Evolutionary conservation across 805 yeast species (phyloP).

Genomic region (Candida insectorum): DNA sequence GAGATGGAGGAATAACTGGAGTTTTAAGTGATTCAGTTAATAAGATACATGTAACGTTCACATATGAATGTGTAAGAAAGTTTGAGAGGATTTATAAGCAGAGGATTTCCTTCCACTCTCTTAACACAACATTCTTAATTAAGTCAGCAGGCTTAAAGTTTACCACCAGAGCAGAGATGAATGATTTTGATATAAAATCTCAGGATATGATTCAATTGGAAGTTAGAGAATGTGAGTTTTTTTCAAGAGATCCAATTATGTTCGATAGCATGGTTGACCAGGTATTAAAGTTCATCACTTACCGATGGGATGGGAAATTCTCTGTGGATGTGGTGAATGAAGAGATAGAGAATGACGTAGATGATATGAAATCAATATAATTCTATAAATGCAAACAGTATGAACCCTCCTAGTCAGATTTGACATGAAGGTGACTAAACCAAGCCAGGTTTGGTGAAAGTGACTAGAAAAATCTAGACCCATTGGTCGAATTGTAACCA

Average conservation of each 20-base stretch:
- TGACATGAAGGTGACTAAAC: too few relatives aligned
- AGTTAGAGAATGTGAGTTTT: constrained; percentile 26
- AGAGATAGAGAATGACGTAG: constrained; percentile 1
- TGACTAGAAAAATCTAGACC: too few relatives aligned
- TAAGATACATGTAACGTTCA: constrained; percentile 27
- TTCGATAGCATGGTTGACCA: constrained; percentile 19
- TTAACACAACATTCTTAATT: constrained; percentile 23
- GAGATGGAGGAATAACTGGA: constrained; percentile 23
- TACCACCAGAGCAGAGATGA: constrained; percentile 10
- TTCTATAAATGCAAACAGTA: too few relatives aligned
- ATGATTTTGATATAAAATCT: constrained; percentile 10
- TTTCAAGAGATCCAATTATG: constrained; percentile 27
- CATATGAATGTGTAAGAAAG: constrained; percentile 21
- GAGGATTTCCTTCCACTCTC: constrained; percentile 31
- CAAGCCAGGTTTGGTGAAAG: too few relatives aligned
- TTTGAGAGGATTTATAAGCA: constrained; percentile 30
- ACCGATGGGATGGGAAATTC: too few relatives aligned
- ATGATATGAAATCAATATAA: constrained; percentile 6
- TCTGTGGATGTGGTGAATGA: not conserved
- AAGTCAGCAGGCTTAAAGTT: constrained; percentile 26
- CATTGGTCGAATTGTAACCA: constrained; percentile 6
- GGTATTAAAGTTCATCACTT: constrained; percentile 17
- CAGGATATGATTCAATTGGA: constrained; percentile 19
- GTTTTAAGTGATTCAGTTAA: constrained; percentile 30
- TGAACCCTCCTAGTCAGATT: too few relatives aligned